Conservation (phyloP, 495 filamentous ascomycete species). For the Xylaria bambusicola region DNA sequence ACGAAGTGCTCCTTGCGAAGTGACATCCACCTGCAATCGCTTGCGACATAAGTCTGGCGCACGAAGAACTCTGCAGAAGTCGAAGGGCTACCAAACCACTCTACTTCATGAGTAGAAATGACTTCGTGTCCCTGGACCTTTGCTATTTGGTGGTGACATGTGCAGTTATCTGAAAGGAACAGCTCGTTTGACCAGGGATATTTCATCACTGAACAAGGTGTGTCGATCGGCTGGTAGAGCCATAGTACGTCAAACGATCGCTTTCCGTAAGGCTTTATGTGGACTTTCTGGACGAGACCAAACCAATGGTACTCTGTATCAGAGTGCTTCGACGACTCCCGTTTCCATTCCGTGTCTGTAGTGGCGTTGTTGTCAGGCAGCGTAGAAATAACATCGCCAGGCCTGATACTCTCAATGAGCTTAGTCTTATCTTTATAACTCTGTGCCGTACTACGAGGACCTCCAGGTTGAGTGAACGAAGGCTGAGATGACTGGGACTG, state of each 20-base stretch:
- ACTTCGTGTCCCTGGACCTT: constrained; percentile 55
- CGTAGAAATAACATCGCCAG: constrained; percentile 47
- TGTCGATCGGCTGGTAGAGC: constrained; percentile 70
- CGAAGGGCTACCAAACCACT: constrained; percentile 54
- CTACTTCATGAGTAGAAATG: constrained; percentile 52
- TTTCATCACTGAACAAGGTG: constrained; percentile 59
- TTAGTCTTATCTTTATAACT: background rate
- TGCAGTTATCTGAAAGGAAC: constrained; percentile 77
- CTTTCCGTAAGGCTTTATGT: constrained; percentile 34
- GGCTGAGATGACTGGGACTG: constrained; percentile 14
- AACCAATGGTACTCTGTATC: constrained; percentile 57
- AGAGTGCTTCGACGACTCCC: constrained; percentile 37
- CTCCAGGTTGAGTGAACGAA: background rate
- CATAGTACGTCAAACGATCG: constrained; percentile 63
- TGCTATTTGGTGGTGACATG: constrained; percentile 49
- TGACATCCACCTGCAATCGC: constrained; percentile 51
- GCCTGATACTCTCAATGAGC: constrained; percentile 30
- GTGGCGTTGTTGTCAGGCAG: constrained; percentile 34
- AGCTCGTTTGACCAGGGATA: constrained; percentile 72
- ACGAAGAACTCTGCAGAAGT: constrained; percentile 58
- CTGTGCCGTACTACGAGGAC: constrained; percentile 16
- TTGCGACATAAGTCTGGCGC: constrained; percentile 63
- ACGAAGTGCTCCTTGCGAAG: constrained; percentile 50
- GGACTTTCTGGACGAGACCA: constrained; percentile 62
- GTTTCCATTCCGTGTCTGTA: constrained; percentile 57